phyloP scores from a whole-genome alignment of 768 basidiomycete genomes.

The Amanita subjunquillea region DNA sequence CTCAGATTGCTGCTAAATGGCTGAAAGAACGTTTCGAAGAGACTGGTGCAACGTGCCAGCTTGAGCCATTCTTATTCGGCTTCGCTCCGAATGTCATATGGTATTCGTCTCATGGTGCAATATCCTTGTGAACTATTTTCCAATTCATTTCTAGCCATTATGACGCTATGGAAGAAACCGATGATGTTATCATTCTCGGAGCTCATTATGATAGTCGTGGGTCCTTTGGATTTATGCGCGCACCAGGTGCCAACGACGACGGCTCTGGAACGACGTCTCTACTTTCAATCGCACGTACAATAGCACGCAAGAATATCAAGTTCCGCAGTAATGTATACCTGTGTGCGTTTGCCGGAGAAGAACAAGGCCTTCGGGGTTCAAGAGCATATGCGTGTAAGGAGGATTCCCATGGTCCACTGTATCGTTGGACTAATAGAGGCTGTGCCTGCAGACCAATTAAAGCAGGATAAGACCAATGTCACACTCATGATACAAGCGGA shows the following conservation, averaged over 20 bases:
- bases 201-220: constrained; percentile 91
- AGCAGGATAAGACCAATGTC: constrained; percentile 49
- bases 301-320: constrained; percentile 50
- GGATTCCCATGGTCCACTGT: not conserved
- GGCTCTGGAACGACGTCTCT: constrained; percentile 56
- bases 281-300: constrained; percentile 72
- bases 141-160: constrained; percentile 38
- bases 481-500: constrained; percentile 86
- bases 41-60: constrained; percentile 64
- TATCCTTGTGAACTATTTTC: not conserved
- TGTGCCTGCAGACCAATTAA: constrained; percentile 40
- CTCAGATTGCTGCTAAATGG: constrained; percentile 59
- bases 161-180: constrained; percentile 39
- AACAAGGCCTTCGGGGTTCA: constrained; percentile 80
- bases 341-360: constrained; percentile 83
- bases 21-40: constrained; percentile 64
- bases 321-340: constrained; percentile 77
- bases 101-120: constrained; percentile 24
- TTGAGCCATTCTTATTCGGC: constrained; percentile 54
- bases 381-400: constrained; percentile 68
- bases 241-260: constrained; percentile 46
- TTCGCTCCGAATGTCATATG: constrained; percentile 88
- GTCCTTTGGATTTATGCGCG: constrained; percentile 68
- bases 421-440: not conserved
- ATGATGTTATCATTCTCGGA: constrained; percentile 61